A percentile compares a stretch with the other conserved stretches of the same genome.
phyloP scores from a whole-genome alignment of 2,329 filamentous ascomycete genomes.

The Phialocephala subalpina region DNA sequence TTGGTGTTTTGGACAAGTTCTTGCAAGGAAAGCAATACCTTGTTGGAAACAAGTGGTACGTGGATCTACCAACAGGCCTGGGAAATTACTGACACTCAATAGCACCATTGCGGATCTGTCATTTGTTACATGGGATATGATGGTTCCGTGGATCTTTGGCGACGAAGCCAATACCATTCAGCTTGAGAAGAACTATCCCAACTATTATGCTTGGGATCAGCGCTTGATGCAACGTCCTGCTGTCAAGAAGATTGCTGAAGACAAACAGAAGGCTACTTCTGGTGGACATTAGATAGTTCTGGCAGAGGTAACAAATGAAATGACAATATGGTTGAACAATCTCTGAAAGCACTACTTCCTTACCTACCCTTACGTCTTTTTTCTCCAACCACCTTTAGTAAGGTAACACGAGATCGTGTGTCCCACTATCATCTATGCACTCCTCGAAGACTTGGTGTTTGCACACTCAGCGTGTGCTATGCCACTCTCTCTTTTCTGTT shows the following conservation, averaged over 20 bases:
- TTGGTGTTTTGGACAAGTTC: slow-evolving; percentile 50
- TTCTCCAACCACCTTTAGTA: neutral
- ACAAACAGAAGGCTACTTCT: slow-evolving; percentile 26
- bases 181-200: slow-evolving; percentile 36
- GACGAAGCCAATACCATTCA: slow-evolving; percentile 22
- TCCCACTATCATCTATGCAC: neutral
- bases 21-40: slow-evolving; percentile 47
- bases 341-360: neutral
- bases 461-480: neutral
- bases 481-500: neutral
- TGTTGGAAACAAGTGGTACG: slow-evolving; percentile 47
- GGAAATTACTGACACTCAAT: neutral
- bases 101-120: slow-evolving; percentile 48
- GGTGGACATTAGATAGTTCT: neutral
- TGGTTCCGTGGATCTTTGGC: slow-evolving; percentile 24
- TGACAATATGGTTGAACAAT: neutral
- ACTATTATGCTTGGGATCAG: slow-evolving; percentile 32
- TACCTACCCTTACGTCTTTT: neutral
- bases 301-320: slow-evolving; percentile 2
- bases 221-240: slow-evolving; percentile 25
- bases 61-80: neutral
- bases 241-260: slow-evolving; percentile 30
- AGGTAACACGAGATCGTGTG: neutral
- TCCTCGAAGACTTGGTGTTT: neutral
- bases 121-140: slow-evolving; percentile 30